phyloP scores from a whole-genome alignment of 108 stramenopile species.

The Skeletonema costatum region DNA sequence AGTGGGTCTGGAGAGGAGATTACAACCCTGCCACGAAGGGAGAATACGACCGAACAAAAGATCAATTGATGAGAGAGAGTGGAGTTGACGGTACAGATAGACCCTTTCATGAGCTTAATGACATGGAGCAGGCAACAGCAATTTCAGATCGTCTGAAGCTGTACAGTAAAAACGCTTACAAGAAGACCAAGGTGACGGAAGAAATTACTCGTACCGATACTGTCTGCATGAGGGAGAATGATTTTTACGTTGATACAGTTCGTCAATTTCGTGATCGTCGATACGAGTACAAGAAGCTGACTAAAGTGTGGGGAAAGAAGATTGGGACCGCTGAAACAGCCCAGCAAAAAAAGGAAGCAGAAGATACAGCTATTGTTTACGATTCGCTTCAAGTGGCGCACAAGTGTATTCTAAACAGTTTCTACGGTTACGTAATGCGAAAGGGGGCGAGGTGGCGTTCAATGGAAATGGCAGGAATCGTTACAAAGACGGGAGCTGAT shows the following conservation, averaged over 20 bases:
- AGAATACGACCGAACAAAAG: slow-evolving; percentile 88
- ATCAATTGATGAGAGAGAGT: slow-evolving; percentile 86
- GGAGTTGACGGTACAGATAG: slow-evolving; percentile 68
- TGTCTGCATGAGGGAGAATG: slow-evolving; percentile 99
- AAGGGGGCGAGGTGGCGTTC: slow-evolving; percentile 99
- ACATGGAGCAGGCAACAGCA: slow-evolving; percentile 77
- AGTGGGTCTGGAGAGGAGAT: slow-evolving; percentile 99
- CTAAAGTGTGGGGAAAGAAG: slow-evolving; percentile 95
- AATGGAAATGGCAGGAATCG: slow-evolving; percentile 99
- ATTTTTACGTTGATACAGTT: slow-evolving; percentile 99
- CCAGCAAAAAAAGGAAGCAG: slow-evolving; percentile 89
- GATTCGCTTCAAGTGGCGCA: slow-evolving; percentile 99
- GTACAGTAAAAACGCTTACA: slow-evolving; percentile 96
- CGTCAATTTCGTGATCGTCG: slow-evolving; percentile 98
- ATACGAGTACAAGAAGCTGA: slow-evolving; percentile 97
- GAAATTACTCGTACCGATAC: slow-evolving; percentile 89
- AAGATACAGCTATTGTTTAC: slow-evolving; percentile 91
- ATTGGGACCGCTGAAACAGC: slow-evolving; percentile 83
- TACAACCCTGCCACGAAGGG: slow-evolving; percentile 86
- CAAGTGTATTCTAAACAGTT: slow-evolving; percentile 97
- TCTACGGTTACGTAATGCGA: slow-evolving; percentile 99
- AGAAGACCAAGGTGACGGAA: slow-evolving; percentile 95
- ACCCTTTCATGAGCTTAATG: slow-evolving; percentile 81
- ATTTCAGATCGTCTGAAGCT: slow-evolving; percentile 87
- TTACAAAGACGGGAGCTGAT: slow-evolving; percentile 98